Conservation (phyloP, 2,329 filamentous ascomycete species). For the Lizonia empirigonia region DNA sequence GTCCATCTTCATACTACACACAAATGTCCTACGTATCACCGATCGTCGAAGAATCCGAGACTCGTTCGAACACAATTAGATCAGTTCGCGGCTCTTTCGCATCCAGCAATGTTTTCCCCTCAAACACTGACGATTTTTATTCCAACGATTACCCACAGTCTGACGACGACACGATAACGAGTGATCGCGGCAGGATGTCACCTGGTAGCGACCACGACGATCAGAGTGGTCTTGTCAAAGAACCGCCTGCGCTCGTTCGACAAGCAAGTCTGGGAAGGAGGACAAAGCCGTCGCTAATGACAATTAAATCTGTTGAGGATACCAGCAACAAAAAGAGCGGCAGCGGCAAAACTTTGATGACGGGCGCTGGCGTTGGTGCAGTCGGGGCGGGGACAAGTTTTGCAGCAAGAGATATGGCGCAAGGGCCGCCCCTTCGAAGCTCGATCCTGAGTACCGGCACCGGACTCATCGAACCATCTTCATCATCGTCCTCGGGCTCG, state of each 20-base stretch:
- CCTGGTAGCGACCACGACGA: slow-evolving; percentile 43
- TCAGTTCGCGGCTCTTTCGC: slow-evolving; percentile 53
- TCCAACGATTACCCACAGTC: slow-evolving; percentile 42
- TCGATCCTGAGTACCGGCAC: slow-evolving; percentile 41
- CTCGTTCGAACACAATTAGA: slow-evolving; percentile 50
- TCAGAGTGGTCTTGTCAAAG: slow-evolving; percentile 46
- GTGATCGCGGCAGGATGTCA: slow-evolving; percentile 40
- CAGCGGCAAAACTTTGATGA: slow-evolving; percentile 23
- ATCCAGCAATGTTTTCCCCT: slow-evolving; percentile 57
- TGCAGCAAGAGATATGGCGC: slow-evolving; percentile 20
- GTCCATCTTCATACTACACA: slow-evolving; percentile 56
- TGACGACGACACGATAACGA: slow-evolving; percentile 48
- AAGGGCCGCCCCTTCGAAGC: slow-evolving; percentile 31
- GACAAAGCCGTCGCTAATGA: slow-evolving; percentile 55
- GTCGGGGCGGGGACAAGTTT: slow-evolving; percentile 18
- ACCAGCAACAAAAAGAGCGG: slow-evolving; percentile 30
- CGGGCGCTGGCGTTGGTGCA: slow-evolving; percentile 24
- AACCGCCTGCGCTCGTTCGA: slow-evolving; percentile 41
- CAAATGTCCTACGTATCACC: slow-evolving; percentile 56
- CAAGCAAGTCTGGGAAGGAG: slow-evolving; percentile 57
- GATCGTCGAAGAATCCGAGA: slow-evolving; percentile 56
- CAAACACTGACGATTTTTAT: slow-evolving; percentile 50
- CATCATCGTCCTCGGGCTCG: slow-evolving; percentile 44
- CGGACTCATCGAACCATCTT: slow-evolving; percentile 41
- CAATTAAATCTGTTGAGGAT: slow-evolving; percentile 53